Conservation (phyloP, 2,329 filamentous ascomycete genomes). For the Tolypocladium album region DNA sequence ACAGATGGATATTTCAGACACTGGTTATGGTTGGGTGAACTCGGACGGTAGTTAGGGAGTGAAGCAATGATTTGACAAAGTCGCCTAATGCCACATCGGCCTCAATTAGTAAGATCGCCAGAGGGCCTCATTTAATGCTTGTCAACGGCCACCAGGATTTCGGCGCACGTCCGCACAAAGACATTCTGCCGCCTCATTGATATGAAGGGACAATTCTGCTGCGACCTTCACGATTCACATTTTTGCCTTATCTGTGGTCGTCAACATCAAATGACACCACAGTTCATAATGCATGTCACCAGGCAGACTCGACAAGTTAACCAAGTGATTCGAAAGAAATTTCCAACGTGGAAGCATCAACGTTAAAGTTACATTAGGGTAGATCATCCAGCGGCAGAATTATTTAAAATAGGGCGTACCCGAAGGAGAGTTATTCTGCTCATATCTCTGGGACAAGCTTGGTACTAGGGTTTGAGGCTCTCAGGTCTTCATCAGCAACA, state of each 20-base stretch:
- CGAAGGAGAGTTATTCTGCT: not conserved
- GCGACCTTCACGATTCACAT: not conserved
- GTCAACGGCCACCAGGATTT: not conserved
- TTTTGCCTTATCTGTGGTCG: not conserved
- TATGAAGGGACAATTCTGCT: not conserved
- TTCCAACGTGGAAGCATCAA: not conserved
- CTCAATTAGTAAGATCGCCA: not conserved
- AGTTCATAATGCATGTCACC: not conserved
- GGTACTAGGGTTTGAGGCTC: not conserved
- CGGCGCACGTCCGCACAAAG: not conserved
- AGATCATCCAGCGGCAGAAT: not conserved
- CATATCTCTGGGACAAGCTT: not conserved
- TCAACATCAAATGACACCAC: not conserved
- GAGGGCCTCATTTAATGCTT: not conserved
- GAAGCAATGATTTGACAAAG: not conserved
- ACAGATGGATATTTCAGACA: not conserved
- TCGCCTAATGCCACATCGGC: not conserved
- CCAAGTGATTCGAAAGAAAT: not conserved
- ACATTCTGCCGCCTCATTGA: not conserved
- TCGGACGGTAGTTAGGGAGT: no score
- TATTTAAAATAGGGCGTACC: not conserved
- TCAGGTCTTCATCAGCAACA: no score
- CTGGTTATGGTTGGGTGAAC: not conserved
- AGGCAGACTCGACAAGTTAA: not conserved
- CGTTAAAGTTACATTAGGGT: not conserved